Evolutionary conservation across 768 basidiomycete species (phyloP).

Genomic region (Cyclocybe cylindracea): DNA sequence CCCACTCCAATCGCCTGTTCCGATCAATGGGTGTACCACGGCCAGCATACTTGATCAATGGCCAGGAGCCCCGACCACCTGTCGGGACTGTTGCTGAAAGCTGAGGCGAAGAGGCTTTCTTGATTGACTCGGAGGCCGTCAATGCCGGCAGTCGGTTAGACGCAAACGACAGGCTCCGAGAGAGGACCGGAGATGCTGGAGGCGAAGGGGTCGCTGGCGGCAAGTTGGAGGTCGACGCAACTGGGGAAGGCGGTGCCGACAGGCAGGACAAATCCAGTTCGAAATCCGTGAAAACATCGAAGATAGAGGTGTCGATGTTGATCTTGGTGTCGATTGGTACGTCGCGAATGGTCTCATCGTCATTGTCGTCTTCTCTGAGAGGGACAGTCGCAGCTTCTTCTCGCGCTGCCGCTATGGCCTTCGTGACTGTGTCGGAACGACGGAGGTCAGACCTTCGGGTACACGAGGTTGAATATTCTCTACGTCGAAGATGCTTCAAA

Average conservation of each 20-base stretch:
- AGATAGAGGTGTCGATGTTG: slow-evolving; percentile 27
- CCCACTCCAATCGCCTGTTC: slow-evolving; percentile 45
- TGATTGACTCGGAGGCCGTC: slow-evolving; percentile 20
- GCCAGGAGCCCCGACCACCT: slow-evolving; percentile 43
- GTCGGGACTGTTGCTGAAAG: slow-evolving; percentile 27
- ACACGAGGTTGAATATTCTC: slow-evolving; percentile 3
- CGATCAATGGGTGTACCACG: slow-evolving; percentile 51
- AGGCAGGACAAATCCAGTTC: slow-evolving; percentile 47
- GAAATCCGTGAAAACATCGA: slow-evolving; percentile 47
- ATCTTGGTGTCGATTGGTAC: slow-evolving; percentile 11
- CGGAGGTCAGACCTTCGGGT: slow-evolving; percentile 21
- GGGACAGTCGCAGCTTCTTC: slow-evolving; percentile 16
- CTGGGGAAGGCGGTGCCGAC: slow-evolving; percentile 41
- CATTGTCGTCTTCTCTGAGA: slow-evolving; percentile 21
- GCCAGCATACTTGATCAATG: slow-evolving; percentile 43
- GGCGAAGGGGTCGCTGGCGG: slow-evolving; percentile 30
- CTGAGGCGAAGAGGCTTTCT: slow-evolving; percentile 27
- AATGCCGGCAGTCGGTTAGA: slow-evolving; percentile 24
- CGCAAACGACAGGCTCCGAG: slow-evolving; percentile 36
- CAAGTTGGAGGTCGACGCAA: slow-evolving; percentile 32
- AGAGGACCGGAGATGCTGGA: slow-evolving; percentile 33
- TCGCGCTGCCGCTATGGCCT: slow-evolving; percentile 24
- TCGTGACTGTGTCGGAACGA: slow-evolving; percentile 23
- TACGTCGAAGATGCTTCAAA: slow-evolving; percentile 1
- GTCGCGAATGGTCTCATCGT: slow-evolving; percentile 24